phyloP scores from a whole-genome alignment of 2,329 filamentous ascomycete genomes.

The Fusarium gaditjirri region DNA sequence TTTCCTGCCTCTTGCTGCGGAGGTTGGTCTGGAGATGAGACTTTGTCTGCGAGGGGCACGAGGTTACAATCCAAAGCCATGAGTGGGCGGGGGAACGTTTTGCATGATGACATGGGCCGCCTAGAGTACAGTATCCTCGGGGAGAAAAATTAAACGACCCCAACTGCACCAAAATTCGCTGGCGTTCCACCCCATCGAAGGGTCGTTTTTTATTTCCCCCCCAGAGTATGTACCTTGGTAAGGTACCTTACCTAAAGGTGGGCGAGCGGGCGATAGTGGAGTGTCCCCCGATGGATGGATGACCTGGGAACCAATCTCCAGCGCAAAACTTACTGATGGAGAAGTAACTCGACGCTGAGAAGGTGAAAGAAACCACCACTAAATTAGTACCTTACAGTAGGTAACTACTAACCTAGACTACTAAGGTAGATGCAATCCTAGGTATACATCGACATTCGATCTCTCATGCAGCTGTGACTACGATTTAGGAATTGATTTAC shows the following conservation, averaged over 20 bases:
- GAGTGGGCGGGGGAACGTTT: constrained; percentile 30
- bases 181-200: too few relatives aligned
- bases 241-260: not conserved
- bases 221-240: too few relatives aligned
- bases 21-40: constrained; percentile 35
- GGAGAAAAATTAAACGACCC: too few relatives aligned
- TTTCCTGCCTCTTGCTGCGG: constrained; percentile 8
- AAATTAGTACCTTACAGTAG: too few relatives aligned
- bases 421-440: not conserved
- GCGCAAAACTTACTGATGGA: not conserved
- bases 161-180: too few relatives aligned
- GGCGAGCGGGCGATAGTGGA: constrained; percentile 17
- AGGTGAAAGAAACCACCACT: not conserved
- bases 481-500: constrained; percentile 6
- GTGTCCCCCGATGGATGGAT: constrained; percentile 29
- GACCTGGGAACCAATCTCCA: not conserved
- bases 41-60: constrained; percentile 31
- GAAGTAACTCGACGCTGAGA: not conserved
- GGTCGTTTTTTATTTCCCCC: too few relatives aligned
- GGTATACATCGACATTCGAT: not conserved
- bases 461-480: not conserved
- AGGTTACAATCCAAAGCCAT: constrained; percentile 26
- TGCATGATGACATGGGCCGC: constrained; percentile 37
- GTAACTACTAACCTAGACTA: not conserved
- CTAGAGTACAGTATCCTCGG: too few relatives aligned